phyloP scores from a whole-genome alignment of 805 yeast species.

The Priceomyces haplophilus region DNA sequence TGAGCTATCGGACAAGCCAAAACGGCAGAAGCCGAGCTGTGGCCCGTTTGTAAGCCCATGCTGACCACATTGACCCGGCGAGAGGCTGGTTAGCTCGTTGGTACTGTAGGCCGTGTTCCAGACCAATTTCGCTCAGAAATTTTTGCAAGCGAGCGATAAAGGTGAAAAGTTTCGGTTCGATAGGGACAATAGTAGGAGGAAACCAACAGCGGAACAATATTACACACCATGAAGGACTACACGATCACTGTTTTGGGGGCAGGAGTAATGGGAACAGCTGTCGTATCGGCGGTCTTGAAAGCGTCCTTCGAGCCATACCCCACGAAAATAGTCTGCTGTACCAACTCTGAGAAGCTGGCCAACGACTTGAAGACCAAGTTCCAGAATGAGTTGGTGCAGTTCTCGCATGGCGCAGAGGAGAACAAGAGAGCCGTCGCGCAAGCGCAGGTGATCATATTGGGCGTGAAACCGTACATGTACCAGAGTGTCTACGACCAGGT shows the following conservation, averaged over 20 bases:
- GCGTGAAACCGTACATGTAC: conserved; percentile 84
- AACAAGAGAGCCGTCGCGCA: conserved; percentile 58
- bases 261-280: conserved; percentile 96
- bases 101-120: not conserved
- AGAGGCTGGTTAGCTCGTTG: no score
- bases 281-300: conserved; percentile 71
- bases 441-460: conserved; percentile 73
- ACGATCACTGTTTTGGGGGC: conserved; percentile 83
- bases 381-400: conserved; percentile 42
- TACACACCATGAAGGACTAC: conserved; percentile 30
- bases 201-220: not conserved
- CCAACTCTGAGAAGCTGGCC: conserved; percentile 42
- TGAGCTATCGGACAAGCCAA: no score
- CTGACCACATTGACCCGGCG: no score
- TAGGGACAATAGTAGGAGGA: no score
- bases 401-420: conserved; percentile 38
- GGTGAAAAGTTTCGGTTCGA: not conserved
- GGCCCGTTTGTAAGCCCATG: no score
- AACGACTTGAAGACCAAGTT: conserved; percentile 47
- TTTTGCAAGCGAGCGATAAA: conserved; percentile 1
- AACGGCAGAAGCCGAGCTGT: no score
- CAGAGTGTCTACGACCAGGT: conserved; percentile 56
- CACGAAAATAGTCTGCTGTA: conserved; percentile 72
- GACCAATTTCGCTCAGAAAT: not conserved
- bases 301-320: conserved; percentile 56